A percentile compares a stretch with the other conserved stretches of the same genome.
Conservation (phyloP, 2,329 filamentous ascomycete species). For the Sordariomycetes sp. region DNA sequence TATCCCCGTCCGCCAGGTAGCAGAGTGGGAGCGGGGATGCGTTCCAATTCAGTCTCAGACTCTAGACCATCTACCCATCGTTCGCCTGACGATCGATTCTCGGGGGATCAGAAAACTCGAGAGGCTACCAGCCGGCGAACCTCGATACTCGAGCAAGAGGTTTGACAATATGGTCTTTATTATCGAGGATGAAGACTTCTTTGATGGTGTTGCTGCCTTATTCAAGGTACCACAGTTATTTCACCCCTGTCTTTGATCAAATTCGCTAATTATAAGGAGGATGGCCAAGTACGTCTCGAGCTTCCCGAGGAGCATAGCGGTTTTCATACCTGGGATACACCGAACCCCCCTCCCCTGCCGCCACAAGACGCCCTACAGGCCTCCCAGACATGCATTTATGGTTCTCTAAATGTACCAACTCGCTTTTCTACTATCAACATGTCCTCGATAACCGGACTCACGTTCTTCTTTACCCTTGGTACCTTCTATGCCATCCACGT, state of each 20-base stretch:
- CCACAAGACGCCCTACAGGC: neutral
- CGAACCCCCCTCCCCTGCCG: neutral
- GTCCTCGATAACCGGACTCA: neutral
- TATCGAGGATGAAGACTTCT: neutral
- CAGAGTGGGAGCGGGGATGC: neutral
- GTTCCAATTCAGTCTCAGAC: neutral
- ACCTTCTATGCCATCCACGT: neutral
- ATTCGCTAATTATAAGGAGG: neutral
- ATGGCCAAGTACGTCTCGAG: neutral
- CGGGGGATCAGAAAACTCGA: neutral
- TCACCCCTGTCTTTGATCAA: neutral
- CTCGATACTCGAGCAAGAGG: neutral
- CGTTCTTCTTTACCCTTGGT: neutral
- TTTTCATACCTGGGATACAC: neutral
- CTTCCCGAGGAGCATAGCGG: neutral
- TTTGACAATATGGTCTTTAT: neutral
- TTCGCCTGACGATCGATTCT: neutral
- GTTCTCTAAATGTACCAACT: neutral
- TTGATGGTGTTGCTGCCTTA: neutral
- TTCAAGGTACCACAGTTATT: neutral
- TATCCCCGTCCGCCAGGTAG: neutral
- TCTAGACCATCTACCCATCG: neutral
- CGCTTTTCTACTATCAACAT: neutral
- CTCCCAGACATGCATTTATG: neutral
- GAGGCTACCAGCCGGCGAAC: neutral